Conservation (phyloP, 257 asterid genomes). For the Solanum piurae region DNA sequence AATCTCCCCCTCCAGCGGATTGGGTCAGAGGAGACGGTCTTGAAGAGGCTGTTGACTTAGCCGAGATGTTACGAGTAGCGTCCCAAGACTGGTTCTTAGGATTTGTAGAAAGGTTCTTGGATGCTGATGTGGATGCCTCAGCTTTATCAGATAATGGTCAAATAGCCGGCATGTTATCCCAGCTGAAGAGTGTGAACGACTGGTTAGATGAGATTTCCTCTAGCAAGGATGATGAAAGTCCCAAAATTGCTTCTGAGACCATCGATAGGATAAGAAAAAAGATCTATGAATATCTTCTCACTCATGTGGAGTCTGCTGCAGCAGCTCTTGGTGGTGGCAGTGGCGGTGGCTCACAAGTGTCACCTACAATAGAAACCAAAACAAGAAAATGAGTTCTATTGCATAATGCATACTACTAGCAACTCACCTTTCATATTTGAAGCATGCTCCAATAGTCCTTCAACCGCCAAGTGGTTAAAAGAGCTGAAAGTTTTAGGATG, state of each 20-base stretch:
- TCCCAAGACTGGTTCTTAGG: slow-evolving; percentile 96
- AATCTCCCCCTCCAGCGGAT: slow-evolving; percentile 46
- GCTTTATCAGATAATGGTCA: slow-evolving; percentile 77
- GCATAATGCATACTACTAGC: background rate
- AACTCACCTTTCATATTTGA: background rate
- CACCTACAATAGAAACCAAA: slow-evolving; percentile 32
- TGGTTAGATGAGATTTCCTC: slow-evolving; percentile 84
- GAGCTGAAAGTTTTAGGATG: slow-evolving; percentile 5
- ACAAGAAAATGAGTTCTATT: slow-evolving; percentile 32
- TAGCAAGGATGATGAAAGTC: slow-evolving; percentile 49
- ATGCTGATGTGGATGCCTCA: slow-evolving; percentile 69
- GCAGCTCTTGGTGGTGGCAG: slow-evolving; percentile 79
- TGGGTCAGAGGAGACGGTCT: slow-evolving; percentile 90
- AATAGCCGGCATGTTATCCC: slow-evolving; percentile 90
- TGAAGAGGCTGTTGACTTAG: slow-evolving; percentile 78
- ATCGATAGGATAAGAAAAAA: slow-evolving; percentile 82
- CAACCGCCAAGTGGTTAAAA: slow-evolving; percentile 14
- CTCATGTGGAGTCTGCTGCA: slow-evolving; percentile 94
- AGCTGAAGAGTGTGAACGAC: slow-evolving; percentile 88
- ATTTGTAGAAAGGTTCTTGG: slow-evolving; percentile 86
- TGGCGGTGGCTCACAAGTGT: slow-evolving; percentile 26
- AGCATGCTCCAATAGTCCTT: background rate
- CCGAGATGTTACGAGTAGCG: slow-evolving; percentile 48
- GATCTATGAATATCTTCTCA: slow-evolving; percentile 92
- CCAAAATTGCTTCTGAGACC: slow-evolving; percentile 50